A percentile compares a stretch with the other conserved stretches of the same genome.
These are phyloP conservation scores for Rhodotorula glutinis DNA, from an alignment of 1,284 basidiomycete species.

Conservation along the genomic window DNA sequence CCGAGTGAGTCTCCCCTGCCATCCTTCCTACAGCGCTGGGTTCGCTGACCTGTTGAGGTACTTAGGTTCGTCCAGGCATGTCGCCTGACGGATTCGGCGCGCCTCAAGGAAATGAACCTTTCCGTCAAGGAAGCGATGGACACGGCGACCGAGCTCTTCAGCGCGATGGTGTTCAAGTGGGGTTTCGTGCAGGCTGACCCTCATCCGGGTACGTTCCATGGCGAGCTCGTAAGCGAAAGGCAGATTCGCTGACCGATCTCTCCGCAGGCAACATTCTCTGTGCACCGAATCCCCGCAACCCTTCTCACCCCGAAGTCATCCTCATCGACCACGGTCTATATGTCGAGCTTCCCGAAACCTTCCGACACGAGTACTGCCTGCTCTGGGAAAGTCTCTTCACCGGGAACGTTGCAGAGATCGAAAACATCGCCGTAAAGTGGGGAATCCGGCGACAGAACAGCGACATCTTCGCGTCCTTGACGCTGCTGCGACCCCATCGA, in stretches of 20 bases:
- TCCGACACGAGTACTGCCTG: constrained; percentile 57
- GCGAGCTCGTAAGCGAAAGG: too few species aligned
- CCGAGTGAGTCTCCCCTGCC: constrained; percentile 59
- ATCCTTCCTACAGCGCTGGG: background rate
- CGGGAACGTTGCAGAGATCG: constrained; percentile 63
- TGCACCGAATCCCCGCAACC: constrained; percentile 63
- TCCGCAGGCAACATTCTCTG: constrained; percentile 72
- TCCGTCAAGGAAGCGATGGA: constrained; percentile 62
- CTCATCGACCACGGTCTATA: constrained; percentile 83
- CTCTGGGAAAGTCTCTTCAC: constrained; percentile 76
- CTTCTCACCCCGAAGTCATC: constrained; percentile 66
- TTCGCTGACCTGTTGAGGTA: too few species aligned
- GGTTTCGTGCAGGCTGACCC: constrained; percentile 65
- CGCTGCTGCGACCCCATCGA: constrained; percentile 43
- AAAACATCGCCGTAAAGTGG: constrained; percentile 66
- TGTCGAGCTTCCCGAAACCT: constrained; percentile 41
- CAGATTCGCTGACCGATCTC: too few species aligned
- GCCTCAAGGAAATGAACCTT: constrained; percentile 49
- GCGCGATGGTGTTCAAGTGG: constrained; percentile 79
- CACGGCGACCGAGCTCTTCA: constrained; percentile 72
- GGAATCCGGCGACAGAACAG: constrained; percentile 65
- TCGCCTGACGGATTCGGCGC: constrained; percentile 61
- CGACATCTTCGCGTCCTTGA: constrained; percentile 59
- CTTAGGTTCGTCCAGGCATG: constrained; percentile 29
- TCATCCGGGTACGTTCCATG: constrained; percentile 1